phyloP scores from a whole-genome alignment of 1,284 basidiomycete genomes.

The Somion occarium region DNA sequence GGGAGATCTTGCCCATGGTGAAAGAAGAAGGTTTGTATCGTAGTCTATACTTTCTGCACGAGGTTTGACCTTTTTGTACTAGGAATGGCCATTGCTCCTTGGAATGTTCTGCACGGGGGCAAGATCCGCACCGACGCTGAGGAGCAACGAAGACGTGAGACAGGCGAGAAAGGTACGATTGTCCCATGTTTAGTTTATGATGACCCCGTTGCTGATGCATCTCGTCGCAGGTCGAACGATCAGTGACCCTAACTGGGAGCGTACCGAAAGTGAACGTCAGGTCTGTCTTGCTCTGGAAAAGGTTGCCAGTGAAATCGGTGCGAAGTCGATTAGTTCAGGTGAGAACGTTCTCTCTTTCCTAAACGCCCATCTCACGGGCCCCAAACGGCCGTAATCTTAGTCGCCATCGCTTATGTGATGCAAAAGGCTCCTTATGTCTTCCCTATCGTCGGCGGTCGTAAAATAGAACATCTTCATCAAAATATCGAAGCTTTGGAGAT shows the following conservation, averaged over 20 bases:
- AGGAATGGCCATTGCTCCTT: constrained; percentile 45
- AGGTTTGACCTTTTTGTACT: background rate
- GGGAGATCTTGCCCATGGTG: constrained; percentile 54
- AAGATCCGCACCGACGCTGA: constrained; percentile 43
- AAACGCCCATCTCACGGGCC: background rate
- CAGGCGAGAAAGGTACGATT: constrained; percentile 33
- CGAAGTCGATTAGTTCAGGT: constrained; percentile 34
- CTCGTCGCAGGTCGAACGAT: constrained; percentile 19
- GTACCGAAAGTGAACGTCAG: constrained; percentile 33
- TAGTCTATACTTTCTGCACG: background rate
- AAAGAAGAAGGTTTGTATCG: background rate
- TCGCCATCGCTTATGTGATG: constrained; percentile 44
- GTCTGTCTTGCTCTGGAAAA: constrained; percentile 38
- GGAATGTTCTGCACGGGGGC: constrained; percentile 43
- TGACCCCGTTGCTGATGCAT: background rate
- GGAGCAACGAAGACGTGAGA: constrained; percentile 34
- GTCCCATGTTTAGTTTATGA: background rate
- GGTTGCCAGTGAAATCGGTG: constrained; percentile 38
- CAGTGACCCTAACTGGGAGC: constrained; percentile 30
- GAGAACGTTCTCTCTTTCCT: constrained; percentile 4
- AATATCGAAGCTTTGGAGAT: constrained; percentile 46
- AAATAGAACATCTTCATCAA: constrained; percentile 39
- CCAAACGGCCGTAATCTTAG: constrained; percentile 12
- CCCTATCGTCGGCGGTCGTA: constrained; percentile 38
- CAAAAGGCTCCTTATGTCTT: constrained; percentile 44